Base-by-base conservation (phyloP, 371 early-diverging fungal genomes). In the Parasitella parasitica region DNA sequence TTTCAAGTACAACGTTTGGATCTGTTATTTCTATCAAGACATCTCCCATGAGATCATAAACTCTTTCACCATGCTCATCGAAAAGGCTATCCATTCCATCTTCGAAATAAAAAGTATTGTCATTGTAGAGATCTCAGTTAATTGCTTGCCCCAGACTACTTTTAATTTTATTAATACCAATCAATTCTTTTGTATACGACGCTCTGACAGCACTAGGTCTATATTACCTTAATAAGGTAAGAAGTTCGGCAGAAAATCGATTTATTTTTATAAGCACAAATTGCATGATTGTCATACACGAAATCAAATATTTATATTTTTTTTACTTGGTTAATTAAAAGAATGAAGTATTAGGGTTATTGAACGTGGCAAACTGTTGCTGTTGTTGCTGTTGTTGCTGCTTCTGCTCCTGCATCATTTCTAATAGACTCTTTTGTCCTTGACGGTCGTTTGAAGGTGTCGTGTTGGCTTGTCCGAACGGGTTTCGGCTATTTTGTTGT, bases 401-500 rank as follows among this genome's bases (percentile, higher is more conserved):
- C 30, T 66, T 69, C 66, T 76, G 76, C 30, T 76, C 70, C 51
- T 69, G 70, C 72, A 75, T 72, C 55, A 75, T 56, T 48, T 75
- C 76, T 11, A 72, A 53, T 41, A 75, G 57, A 27, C 65, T 67
- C 34, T 75, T 71, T 51, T 70, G 64, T 13, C 62, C 56, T 27
- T 49, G 49, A n/a, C 49, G 49, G 7, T 43, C 43, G 12, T 43
- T 43, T 6, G 56, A 41, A 7, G 43, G 67, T 35, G 50, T 58
- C 3, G 60, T 35, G 18, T 54, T 55, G 3, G 59, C 32, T 28
- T 72, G 77, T n/a, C 78, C 78, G 56, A 78, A 78, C 9, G 78
- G 78, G 30, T 78, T 78, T 20, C 49, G 49, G n/a, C 28, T 49
- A 15, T 12, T 28, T 28, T 49, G 28, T 13, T 43, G 43, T 22